phyloP scores from a whole-genome alignment of 2,329 filamentous ascomycete species.

The Ceratocystis colombiana region DNA sequence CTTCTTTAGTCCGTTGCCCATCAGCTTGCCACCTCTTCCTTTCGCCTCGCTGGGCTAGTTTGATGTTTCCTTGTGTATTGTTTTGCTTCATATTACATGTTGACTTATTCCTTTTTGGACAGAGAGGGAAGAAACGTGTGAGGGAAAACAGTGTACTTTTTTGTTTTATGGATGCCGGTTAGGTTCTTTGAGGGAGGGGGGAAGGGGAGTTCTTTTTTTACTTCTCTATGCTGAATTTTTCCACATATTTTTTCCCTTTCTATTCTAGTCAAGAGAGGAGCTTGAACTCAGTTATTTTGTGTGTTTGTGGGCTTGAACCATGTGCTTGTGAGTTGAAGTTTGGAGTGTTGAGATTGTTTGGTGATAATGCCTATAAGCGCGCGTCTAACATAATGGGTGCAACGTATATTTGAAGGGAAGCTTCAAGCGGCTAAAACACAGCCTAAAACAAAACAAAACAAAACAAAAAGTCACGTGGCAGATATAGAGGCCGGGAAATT shows the following conservation, averaged over 20 bases:
- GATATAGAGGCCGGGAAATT: not conserved
- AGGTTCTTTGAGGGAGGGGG: not conserved
- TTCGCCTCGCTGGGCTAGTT: slow-evolving; percentile 1
- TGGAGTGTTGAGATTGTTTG: not conserved
- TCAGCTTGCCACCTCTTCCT: not conserved
- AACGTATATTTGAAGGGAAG: not conserved
- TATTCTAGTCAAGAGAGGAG: not conserved
- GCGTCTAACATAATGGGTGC: not conserved
- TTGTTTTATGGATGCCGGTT: not conserved
- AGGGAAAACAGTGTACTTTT: not conserved
- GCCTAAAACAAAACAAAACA: not conserved
- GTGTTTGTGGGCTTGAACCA: not conserved
- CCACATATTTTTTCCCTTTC: not conserved
- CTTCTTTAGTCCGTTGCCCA: not conserved
- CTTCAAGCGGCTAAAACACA: not conserved
- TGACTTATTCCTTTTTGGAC: not conserved
- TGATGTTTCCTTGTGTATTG: not conserved
- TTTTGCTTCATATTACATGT: not conserved
- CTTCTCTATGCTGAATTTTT: not conserved
- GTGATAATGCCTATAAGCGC: not conserved
- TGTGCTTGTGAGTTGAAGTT: not conserved
- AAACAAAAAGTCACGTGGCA: slow-evolving; percentile 10
- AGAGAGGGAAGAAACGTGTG: not conserved
- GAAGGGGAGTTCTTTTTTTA: not conserved
- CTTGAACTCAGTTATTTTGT: too few relatives aligned